Percentiles rank a stretch among this genome's conserved stretches.
These are phyloP conservation scores for Pecoramyces ruminantium DNA, from an alignment of 192 early-diverging fungal species.

Conservation along the genomic window DNA sequence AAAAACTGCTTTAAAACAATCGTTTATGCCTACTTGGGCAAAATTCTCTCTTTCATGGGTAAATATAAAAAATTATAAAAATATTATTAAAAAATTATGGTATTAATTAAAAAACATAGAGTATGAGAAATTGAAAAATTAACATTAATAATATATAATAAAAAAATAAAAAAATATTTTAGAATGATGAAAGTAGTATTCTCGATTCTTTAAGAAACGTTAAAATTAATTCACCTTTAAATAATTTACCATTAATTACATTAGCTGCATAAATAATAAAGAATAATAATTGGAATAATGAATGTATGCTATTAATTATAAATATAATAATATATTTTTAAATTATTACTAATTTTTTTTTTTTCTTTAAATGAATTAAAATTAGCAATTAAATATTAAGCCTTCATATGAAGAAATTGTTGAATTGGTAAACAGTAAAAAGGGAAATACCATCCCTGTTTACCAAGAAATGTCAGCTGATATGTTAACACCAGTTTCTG, in stretches of 20 bases:
- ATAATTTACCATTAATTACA: not conserved
- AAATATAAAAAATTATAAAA: not conserved
- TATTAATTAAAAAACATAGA: too few relatives aligned
- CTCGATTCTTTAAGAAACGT: not conserved
- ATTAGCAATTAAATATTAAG: not conserved
- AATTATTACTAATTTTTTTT: too few relatives aligned
- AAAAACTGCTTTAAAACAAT: not conserved
- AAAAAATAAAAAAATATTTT: not conserved
- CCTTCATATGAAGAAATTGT: slow-evolving; percentile 10
- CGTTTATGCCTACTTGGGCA: slow-evolving; percentile 12
- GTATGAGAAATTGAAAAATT: too few relatives aligned
- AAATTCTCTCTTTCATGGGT: slow-evolving; percentile 12
- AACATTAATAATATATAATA: too few relatives aligned
- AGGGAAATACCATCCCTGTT: slow-evolving; percentile 81
- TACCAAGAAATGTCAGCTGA: slow-evolving; percentile 76
- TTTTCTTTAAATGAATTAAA: too few relatives aligned
- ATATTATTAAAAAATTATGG: too few relatives aligned
- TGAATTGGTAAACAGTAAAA: slow-evolving; percentile 5
- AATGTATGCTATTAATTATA: too few relatives aligned
- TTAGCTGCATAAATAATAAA: not conserved
- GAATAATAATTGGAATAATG: not conserved
- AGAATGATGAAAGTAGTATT: not conserved
- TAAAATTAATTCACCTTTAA: not conserved
- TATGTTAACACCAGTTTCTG: slow-evolving; percentile 87
- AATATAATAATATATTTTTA: too few relatives aligned